phyloP scores from a whole-genome alignment of 1,139 yeast species.

The Taphrina communis region DNA sequence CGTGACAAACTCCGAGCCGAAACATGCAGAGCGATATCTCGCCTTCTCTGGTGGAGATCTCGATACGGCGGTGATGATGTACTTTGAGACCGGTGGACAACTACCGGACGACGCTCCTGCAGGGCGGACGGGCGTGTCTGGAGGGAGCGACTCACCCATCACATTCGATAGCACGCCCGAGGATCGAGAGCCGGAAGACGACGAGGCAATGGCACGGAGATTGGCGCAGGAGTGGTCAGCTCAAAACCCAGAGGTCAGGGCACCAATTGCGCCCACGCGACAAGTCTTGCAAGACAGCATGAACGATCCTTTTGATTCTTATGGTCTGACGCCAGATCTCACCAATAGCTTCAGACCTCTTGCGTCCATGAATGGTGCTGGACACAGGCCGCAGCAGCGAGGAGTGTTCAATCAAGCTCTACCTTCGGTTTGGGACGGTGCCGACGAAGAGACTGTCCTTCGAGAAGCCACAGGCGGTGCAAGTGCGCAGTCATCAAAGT shows the following conservation, averaged over 20 bases:
- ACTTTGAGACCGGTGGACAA: conserved; percentile 71
- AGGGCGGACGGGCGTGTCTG: conserved; percentile 44
- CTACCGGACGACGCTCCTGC: conserved; percentile 50
- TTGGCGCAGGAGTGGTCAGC: conserved; percentile 62
- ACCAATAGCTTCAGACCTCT: conserved; percentile 26
- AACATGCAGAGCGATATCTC: conserved; percentile 75
- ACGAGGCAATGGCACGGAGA: conserved; percentile 66
- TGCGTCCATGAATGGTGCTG: conserved; percentile 17
- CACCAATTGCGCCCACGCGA: conserved; percentile 78
- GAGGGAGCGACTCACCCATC: conserved; percentile 6
- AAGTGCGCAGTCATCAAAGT: conserved; percentile 41
- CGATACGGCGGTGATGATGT: conserved; percentile 84
- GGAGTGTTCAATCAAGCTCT: conserved; percentile 45
- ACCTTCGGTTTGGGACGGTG: conserved; percentile 47
- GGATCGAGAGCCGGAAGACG: conserved; percentile 53
- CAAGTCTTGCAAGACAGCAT: conserved; percentile 69
- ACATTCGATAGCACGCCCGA: conserved; percentile 26
- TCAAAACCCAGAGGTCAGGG: conserved; percentile 60
- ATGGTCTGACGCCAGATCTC: conserved; percentile 8
- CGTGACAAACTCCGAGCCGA: conserved; percentile 77
- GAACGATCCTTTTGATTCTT: conserved; percentile 14
- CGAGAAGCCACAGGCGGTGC: conserved; percentile 45
- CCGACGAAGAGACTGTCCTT: conserved; percentile 46
- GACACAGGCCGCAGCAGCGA: conserved; percentile 17
- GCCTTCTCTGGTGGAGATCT: conserved; percentile 79